Percentiles rank a stretch among this genome's conserved stretches.
These are phyloP conservation scores for Colletotrichum melonis DNA, from an alignment of 2,329 filamentous ascomycete species.

Conservation along the genomic window DNA sequence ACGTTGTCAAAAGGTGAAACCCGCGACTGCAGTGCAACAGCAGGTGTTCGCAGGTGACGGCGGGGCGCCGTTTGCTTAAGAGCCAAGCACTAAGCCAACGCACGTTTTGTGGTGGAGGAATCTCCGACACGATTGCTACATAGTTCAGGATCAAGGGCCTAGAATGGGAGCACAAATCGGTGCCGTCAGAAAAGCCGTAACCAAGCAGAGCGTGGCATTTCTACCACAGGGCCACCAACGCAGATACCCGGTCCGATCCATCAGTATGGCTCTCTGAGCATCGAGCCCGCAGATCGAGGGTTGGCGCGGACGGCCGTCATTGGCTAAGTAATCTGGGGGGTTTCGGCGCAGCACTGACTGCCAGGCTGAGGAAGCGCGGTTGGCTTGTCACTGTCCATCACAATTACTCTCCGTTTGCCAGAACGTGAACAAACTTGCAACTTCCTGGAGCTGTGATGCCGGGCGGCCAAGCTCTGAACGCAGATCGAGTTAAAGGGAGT, in stretches of 20 bases:
- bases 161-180: neutral
- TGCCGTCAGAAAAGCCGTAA: neutral
- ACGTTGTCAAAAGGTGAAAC: constrained; percentile 25
- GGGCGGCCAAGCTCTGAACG: neutral
- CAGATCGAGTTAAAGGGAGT: constrained; percentile 16
- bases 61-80: constrained; percentile 6
- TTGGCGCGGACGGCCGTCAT: constrained; percentile 3
- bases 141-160: constrained; percentile 19
- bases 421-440: neutral
- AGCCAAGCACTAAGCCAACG: constrained; percentile 4
- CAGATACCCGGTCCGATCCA: neutral
- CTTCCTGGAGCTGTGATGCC: constrained; percentile 15
- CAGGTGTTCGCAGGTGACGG: constrained; percentile 11
- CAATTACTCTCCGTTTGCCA: neutral
- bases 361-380: constrained; percentile 4
- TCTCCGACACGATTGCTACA: neutral
- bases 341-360: neutral
- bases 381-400: neutral
- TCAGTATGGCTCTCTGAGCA: constrained; percentile 20
- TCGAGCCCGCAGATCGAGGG: constrained; percentile 26
- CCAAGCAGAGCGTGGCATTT: neutral
- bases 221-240: neutral
- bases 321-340: neutral
- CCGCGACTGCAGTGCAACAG: constrained; percentile 9
- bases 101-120: neutral